Percentiles rank a stretch among this genome's conserved stretches.
phyloP scores from a whole-genome alignment of 2,329 filamentous ascomycete genomes.

The Sordariomycetes sp. region DNA sequence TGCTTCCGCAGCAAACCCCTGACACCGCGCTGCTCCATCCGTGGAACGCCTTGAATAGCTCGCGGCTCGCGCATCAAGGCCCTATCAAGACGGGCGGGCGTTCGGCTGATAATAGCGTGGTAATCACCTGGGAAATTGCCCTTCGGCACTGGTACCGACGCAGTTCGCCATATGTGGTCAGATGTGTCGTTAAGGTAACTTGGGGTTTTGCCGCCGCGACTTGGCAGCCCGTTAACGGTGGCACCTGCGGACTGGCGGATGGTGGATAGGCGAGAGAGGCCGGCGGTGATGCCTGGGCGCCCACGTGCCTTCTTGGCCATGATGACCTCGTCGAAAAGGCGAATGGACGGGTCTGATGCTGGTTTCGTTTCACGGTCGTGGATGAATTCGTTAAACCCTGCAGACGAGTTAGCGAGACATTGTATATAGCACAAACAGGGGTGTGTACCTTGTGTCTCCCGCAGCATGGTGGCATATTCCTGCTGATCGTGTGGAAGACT shows the following conservation, averaged over 20 bases:
- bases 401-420: constrained; percentile 2
- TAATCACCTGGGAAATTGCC: constrained; percentile 54
- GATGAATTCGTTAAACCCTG: constrained; percentile 70
- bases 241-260: constrained; percentile 47
- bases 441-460: constrained; percentile 53
- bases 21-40: constrained; percentile 41
- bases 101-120: constrained; percentile 48
- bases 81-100: constrained; percentile 77
- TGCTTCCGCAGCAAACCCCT: constrained; percentile 46
- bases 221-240: constrained; percentile 28
- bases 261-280: constrained; percentile 52
- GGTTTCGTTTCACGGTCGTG: constrained; percentile 66
- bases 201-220: constrained; percentile 30
- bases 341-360: constrained; percentile 54
- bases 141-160: constrained; percentile 49
- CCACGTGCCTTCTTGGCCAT: constrained; percentile 65
- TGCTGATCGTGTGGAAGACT: constrained; percentile 58
- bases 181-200: constrained; percentile 63
- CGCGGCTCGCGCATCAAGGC: constrained; percentile 87
- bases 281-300: constrained; percentile 55
- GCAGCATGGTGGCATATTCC: constrained; percentile 54
- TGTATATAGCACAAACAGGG: constrained; percentile 4
- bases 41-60: constrained; percentile 79
- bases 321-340: constrained; percentile 78
- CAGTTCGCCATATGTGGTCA: constrained; percentile 72